Evolutionary conservation across 2,329 filamentous ascomycete species (phyloP), one percentile per base, ranked within the genome.

Genomic region (Epichloe amarillans): DNA sequence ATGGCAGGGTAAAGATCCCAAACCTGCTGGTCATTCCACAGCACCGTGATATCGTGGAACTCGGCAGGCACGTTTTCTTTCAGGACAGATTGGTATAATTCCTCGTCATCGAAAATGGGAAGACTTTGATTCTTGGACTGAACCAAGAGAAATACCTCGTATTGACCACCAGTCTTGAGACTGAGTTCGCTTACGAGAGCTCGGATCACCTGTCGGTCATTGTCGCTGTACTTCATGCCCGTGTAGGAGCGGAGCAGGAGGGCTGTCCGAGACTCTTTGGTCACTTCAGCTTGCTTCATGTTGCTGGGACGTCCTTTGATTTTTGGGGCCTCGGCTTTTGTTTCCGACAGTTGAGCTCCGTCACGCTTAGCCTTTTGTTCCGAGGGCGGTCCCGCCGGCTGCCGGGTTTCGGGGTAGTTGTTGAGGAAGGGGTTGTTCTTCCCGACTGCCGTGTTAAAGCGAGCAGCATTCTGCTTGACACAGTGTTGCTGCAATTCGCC

Each of bases 161-260:
- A 94, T 66, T 90, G 82, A 37, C 86, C 87, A 17, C 88, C 87
- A 15, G 84, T 84, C 53, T 82, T 81, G 51, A 94, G 72, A 5
- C 77, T 78, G 30, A 93, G 72, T 65, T 95, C 89, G 53, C 80
- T 83, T 57, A 95, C 80, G 61, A 94, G 77, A 37, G 88, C 79
- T 30, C 89, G 83, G 40, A 95, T 80, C 50, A 82, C 83, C 63
- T 90, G 81, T 61, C 86, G 80, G 62, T 91, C 86, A 61, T 91
- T 86, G 40, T 86, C 77, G 30, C 82, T 86, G 64, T 89, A 95
- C 30, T 78, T 65, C 63, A 86, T 88, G 51, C 81, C 83, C 35
- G 79, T 80, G 72, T 85, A 91, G 0, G 86, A 83, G 38, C 88
- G 81, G 38, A 95, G 74, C 5, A 95, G 66, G 10, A 95, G 66